Evolutionary conservation across 169 alveolate genomes (phyloP).

Genomic region (Condylostoma magnum): DNA sequence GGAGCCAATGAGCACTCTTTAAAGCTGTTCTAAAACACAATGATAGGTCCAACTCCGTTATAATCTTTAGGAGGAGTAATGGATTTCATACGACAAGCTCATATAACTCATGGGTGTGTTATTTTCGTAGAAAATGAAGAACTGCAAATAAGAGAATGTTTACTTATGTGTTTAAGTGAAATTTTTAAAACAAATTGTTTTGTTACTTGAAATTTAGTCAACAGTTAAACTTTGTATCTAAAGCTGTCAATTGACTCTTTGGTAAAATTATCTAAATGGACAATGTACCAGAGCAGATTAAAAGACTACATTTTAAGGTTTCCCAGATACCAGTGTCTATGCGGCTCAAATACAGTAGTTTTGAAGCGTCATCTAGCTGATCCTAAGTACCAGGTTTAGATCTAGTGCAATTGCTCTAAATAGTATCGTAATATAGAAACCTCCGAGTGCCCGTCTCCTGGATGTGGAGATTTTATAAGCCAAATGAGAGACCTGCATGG

Average conservation of each 20-base stretch:
- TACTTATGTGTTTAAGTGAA: constrained; percentile 56
- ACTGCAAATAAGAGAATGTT: constrained; percentile 48
- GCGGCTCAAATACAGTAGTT: constrained; percentile 76
- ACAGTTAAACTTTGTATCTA: constrained; percentile 38
- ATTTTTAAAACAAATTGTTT: constrained; percentile 64
- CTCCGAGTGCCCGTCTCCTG: constrained; percentile 70
- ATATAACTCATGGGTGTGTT: constrained; percentile 72
- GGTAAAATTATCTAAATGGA: constrained; percentile 23
- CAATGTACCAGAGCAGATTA: constrained; percentile 40
- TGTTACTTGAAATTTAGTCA: constrained; percentile 68
- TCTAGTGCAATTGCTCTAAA: constrained; percentile 64
- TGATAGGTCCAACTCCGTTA: constrained; percentile 40
- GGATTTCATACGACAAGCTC: constrained; percentile 71
- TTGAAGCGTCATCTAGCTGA: constrained; percentile 59
- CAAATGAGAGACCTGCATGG: constrained; percentile 50
- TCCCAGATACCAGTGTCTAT: constrained; percentile 76
- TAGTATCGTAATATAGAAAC: constrained; percentile 54
- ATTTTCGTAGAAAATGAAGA: constrained; percentile 73
- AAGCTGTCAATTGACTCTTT: constrained; percentile 16
- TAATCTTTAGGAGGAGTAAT: constrained; percentile 55
- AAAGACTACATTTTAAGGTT: constrained; percentile 52
- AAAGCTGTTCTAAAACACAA: neutral
- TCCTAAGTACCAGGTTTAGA: constrained; percentile 47
- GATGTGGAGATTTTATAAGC: constrained; percentile 57
- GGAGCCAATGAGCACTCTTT: constrained; percentile 31